Base-by-base conservation (phyloP, 1,139 yeast species). In the Sugiyamaella xylanicola region DNA sequence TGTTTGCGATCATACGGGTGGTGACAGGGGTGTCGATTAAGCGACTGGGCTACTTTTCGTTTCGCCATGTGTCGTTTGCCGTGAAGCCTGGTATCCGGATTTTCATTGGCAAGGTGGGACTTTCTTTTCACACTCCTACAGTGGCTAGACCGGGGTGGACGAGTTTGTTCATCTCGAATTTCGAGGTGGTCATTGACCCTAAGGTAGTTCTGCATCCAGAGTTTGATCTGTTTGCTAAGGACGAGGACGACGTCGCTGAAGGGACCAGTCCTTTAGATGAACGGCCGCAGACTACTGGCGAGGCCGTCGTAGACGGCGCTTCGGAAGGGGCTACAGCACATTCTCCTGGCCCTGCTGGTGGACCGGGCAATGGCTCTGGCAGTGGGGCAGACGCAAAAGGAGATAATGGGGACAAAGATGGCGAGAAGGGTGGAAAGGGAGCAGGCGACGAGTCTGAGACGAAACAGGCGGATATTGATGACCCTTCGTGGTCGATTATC, bases 21-120 rank as follows among this genome's bases (percentile, higher is more conserved):
- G 64, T 73, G 54, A 73, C 78, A 0, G 77, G 78, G n/a, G 63
- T 75, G 39, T 72, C 76, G 22, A 72, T 75, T 61, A 73, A 72
- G 57, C 70, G 78, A 20, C 61, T 75, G 13, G 78, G 78, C 22
- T 75, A 74, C 62, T 63, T 75, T 56, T 71, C 74, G 25, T 59
- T 75, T 15, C 66, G 74, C 27, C 71, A 73, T 57, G 65, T 75
- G 16, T 63, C 72, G 0, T 66, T 69, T 53, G 63, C 73, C 7
- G 72, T 74, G 7, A 63, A 61, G 32, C 64, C 71, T 1, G 76
- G 77, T 19, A 55, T 72, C 20, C 67, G 65, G 36, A 59, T 74
- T 25, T 65, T 67, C n/a, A 68, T 75, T 32, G 70, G 74, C 21
- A 62, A 63, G 46, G 54, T 74, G 4, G 75, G 76, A 8, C 41